Evolutionary conservation across 2,329 filamentous ascomycete genomes (phyloP), one percentile per base, ranked within the genome.

Genomic region (Ophiocordyceps camponoti-floridani): DNA sequence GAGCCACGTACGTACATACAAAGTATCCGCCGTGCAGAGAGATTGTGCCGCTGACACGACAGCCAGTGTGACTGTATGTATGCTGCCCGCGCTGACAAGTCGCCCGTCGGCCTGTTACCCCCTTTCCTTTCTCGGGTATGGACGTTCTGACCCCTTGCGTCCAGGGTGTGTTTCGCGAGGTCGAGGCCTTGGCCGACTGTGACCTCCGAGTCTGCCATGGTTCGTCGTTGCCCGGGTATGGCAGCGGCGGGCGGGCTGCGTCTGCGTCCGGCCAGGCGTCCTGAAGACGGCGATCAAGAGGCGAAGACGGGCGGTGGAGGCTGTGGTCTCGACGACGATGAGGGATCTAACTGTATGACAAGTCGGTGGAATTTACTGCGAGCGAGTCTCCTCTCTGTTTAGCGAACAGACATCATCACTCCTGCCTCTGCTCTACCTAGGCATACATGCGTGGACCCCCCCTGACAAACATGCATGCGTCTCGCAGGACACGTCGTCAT

Each of bases 31-130:
- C 14, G 5, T 19, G 27, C 18, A 6, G 16, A 11, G n/a, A 30
- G 18, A 14, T 10, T n/a, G n/a, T n/a, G n/a, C 4, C 48, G 48
- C 62, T 65, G 54, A 67, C 52, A 9, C 19, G 33, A 10, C 26
- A 28, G 45, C 14, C 46, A 70, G 67, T 70, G 68, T 49, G 68
- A 71, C 45, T 71, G 67, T 71, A 63, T 71, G 67, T 71, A 63
- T 46, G 63, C 47, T 23, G 42, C 19, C 23, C 23, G 26, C 26
- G 23, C 23, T 40, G 26, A 38, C n/a, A 38, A 23, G n/a, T 38
- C n/a, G 35, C n/a, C n/a, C 35, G 35, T 37, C 35, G 35, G 8
- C 14, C n/a, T 16, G 6, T 16, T 16, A 18, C 16, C 12, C 14
- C 33, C 33, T 35, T 35, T n/a, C n/a, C n/a, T 16, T 16, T 19